Base-by-base conservation (phyloP, 345 rosid species). In the Chamaenerion angustifolium region DNA sequence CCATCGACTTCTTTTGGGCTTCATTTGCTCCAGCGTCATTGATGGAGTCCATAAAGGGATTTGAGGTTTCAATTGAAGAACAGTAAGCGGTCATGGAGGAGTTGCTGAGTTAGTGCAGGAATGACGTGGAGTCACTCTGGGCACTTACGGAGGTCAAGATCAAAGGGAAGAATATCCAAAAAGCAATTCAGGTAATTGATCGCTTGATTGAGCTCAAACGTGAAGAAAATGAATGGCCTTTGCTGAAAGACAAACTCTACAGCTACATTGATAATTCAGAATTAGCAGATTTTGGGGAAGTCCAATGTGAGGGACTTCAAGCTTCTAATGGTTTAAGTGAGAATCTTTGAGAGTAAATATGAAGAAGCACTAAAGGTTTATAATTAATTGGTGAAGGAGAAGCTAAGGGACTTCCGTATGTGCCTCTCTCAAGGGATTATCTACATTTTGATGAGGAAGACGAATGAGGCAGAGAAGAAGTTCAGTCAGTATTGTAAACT, bases 381-480 rank as follows among this genome's bases (percentile, higher is more conserved):
- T 40, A 78, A 83, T 52, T 83, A 78, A 65, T 72, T 90, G 35
- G 85, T 71, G 62, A 79, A 78, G 56, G 95, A 90, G 68, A 94
- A 90, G 40, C 98, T 95, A 0, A 76, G 78, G 65, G 98, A 90
- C 70, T 90, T 86, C 42, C 76, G 95, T 73, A 94, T 95, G 3
- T 86, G 83, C 49, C 65, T 86, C 25, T 90, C 94, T 49, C 93
- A 83, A 61, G 98, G 94, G 51, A 81, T 90, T 17, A 75, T 90
- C 49, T 86, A 90, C 46, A 68, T 92, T 4, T 52, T 90, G 59
- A 17, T 83, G 71, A 78, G 73, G 74, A 81, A 78, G 85, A 68
- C 69, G 42, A 85, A 76, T n/a, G 86, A 79, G 68, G 98, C 98
- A 0, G 94, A 86, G 71, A 81, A 78, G 59, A 76, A 79, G 59